A percentile compares a stretch with the other conserved stretches of the same genome.
phyloP scores from a whole-genome alignment of 495 filamentous ascomycete species.

The Astrothelium subdiscretum region DNA sequence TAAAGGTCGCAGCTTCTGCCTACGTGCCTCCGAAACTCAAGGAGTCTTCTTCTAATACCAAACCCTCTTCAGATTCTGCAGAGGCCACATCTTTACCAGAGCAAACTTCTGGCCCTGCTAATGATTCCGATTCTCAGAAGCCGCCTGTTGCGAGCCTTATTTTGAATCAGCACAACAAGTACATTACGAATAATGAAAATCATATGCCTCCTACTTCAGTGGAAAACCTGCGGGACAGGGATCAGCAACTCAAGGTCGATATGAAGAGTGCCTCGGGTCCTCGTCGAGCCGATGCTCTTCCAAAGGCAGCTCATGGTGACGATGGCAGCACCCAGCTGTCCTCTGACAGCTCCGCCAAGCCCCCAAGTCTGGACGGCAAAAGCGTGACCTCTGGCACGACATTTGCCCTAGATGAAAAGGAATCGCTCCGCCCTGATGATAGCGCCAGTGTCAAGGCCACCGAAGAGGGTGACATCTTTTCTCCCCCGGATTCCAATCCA shows the following conservation, averaged over 20 bases:
- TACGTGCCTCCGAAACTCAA: neutral
- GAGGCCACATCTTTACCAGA: neutral
- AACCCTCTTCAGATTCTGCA: neutral
- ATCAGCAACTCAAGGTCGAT: neutral
- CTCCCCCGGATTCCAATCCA: conserved; percentile 55
- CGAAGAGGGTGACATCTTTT: conserved; percentile 79
- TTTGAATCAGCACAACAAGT: neutral
- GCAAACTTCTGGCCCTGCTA: neutral
- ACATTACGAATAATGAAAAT: neutral
- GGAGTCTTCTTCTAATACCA: conserved; percentile 4
- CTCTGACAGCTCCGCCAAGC: conserved; percentile 63
- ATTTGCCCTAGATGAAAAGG: conserved; percentile 88
- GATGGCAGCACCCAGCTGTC: conserved; percentile 48
- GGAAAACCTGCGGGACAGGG: neutral
- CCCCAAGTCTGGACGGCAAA: conserved; percentile 79
- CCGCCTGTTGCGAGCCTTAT: neutral
- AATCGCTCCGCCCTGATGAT: conserved; percentile 84
- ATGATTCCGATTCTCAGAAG: conserved; percentile 1
- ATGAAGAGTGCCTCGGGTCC: neutral
- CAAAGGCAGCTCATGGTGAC: conserved; percentile 18
- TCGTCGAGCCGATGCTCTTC: conserved; percentile 5
- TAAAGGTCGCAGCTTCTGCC: conserved; percentile 44
- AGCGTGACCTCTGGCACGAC: conserved; percentile 85
- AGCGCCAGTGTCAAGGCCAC: conserved; percentile 84
- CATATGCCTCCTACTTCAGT: neutral